phyloP scores from a whole-genome alignment of 106 monocot species.

The Cymbidium sinense region DNA sequence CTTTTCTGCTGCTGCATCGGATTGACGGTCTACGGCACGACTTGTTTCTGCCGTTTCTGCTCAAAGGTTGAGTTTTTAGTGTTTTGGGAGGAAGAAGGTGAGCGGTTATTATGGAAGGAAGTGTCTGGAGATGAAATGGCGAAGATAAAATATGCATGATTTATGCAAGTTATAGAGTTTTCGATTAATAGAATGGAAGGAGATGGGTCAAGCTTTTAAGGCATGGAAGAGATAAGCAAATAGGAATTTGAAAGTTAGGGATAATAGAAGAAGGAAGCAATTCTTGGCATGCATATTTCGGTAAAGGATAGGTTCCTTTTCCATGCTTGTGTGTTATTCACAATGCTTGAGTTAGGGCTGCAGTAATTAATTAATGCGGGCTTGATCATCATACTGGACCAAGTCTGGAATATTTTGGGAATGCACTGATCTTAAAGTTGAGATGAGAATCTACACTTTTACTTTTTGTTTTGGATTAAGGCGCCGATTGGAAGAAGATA shows the following conservation, averaged over 20 bases:
- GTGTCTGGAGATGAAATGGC: neutral
- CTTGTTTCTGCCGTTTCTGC: neutral
- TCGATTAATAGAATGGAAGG: neutral
- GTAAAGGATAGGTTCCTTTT: conserved; percentile 4
- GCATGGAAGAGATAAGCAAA: neutral
- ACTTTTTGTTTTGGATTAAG: too few relatives aligned
- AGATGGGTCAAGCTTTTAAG: neutral
- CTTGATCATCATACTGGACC: neutral
- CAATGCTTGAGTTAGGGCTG: neutral
- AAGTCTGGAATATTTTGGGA: too few relatives aligned
- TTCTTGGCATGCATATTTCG: neutral
- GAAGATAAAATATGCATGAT: neutral
- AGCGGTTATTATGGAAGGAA: neutral
- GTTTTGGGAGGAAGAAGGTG: neutral
- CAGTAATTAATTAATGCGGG: neutral
- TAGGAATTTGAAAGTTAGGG: neutral
- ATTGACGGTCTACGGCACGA: neutral
- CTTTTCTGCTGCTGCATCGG: neutral
- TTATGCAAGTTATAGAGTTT: neutral
- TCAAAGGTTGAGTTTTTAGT: neutral
- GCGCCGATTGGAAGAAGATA: too few relatives aligned
- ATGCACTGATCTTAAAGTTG: too few relatives aligned
- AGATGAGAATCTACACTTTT: too few relatives aligned
- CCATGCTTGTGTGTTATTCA: neutral
- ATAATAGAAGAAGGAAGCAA: conserved; percentile 4